These are phyloP conservation scores for Aspergillus quadricinctus DNA, from an alignment of 2,329 filamentous ascomycete genomes.

Conservation along the genomic window DNA sequence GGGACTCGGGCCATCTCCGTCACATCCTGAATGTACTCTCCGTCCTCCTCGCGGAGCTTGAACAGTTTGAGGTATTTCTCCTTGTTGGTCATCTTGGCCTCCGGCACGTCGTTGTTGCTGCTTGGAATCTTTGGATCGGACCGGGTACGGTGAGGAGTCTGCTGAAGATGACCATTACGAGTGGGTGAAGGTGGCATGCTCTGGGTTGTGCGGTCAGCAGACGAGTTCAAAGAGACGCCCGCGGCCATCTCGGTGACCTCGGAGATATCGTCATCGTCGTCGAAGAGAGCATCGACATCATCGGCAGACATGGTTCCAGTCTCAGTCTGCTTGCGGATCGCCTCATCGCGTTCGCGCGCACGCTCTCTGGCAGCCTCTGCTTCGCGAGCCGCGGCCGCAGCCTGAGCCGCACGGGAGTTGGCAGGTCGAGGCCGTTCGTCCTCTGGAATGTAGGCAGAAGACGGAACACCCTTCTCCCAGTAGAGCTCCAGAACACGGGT, in stretches of 20 bases:
- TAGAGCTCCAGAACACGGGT: slow-evolving; percentile 91
- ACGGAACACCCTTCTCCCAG: slow-evolving; percentile 99
- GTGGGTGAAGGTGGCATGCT: slow-evolving; percentile 91
- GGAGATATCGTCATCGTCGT: slow-evolving; percentile 81
- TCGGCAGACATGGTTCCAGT: slow-evolving; percentile 91
- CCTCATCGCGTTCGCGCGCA: slow-evolving; percentile 84
- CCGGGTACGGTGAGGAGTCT: slow-evolving; percentile 76
- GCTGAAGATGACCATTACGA: slow-evolving; percentile 64
- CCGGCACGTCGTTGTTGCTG: slow-evolving; percentile 61
- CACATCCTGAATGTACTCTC: slow-evolving; percentile 96
- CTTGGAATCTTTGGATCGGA: slow-evolving; percentile 89
- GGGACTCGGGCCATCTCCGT: slow-evolving; percentile 96
- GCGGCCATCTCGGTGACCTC: slow-evolving; percentile 89
- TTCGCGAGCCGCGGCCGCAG: slow-evolving; percentile 70
- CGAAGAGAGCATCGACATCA: slow-evolving; percentile 91
- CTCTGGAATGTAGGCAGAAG: slow-evolving; percentile 91
- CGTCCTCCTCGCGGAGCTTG: slow-evolving; percentile 82
- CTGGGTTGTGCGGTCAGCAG: slow-evolving; percentile 80
- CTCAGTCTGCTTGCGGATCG: slow-evolving; percentile 86
- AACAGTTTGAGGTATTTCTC: slow-evolving; percentile 94
- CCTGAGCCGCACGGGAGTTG: slow-evolving; percentile 69
- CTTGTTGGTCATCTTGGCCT: slow-evolving; percentile 81
- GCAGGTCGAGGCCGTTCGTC: slow-evolving; percentile 89
- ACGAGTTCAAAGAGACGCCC: slow-evolving; percentile 72
- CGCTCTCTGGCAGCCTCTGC: slow-evolving; percentile 77